These are phyloP conservation scores for Chlamydomonas asymmetrica DNA, from an alignment of 139 green algal species.

Conservation along the genomic window DNA sequence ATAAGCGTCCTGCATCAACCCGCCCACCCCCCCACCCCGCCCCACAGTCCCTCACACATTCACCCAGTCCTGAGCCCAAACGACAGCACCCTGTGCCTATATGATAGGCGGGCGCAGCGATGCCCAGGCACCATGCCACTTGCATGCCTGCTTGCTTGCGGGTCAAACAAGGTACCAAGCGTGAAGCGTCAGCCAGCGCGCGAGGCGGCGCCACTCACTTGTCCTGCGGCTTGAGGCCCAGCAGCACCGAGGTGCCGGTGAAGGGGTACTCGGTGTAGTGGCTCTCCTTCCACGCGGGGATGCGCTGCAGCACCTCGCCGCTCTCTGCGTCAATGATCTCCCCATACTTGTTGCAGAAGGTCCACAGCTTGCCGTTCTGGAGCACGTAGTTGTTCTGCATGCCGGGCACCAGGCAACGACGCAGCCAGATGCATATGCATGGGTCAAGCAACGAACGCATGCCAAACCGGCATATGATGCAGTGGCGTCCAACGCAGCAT, in stretches of 20 bases:
- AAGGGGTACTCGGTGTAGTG: constrained; percentile 28
- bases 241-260: constrained; percentile 15
- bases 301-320: constrained; percentile 2
- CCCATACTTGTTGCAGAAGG: constrained; percentile 33
- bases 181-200: no score
- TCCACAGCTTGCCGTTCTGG: constrained; percentile 21
- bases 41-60: no score
- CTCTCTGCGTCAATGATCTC: constrained; percentile 17
- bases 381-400: constrained; percentile 16
- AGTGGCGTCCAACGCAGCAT: not conserved
- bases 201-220: no score
- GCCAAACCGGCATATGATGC: not conserved
- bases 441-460: not conserved
- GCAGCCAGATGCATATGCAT: no score
- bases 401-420: not conserved
- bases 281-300: not conserved
- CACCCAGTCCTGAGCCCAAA: no score
- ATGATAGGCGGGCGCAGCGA: no score
- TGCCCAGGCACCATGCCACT: no score
- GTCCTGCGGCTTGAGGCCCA: constrained; percentile 24
- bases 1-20: no score
- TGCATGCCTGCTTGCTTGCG: no score
- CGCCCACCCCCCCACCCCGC: no score
- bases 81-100: no score
- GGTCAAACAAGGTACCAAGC: no score